Evolutionary conservation across 345 rosid species (phyloP), one percentile per base, ranked within the genome.

Genomic region (Lagerstroemia speciosa): DNA sequence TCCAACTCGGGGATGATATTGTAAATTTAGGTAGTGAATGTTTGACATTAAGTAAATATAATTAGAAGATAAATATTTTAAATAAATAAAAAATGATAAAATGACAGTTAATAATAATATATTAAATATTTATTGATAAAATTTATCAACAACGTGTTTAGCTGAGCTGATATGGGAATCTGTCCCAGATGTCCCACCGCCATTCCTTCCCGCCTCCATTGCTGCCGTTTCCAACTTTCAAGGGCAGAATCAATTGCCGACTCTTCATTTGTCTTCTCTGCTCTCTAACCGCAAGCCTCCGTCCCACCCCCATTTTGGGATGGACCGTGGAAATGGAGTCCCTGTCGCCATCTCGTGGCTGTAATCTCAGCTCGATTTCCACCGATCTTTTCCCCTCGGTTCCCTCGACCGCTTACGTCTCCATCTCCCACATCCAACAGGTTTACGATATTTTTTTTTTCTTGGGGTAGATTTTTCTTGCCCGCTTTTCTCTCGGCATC

Each of bases 391-490:
- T 12, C 34, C 11, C 15, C 34, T 58, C 63, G 29, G 33, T 6
- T 58, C 17, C 20, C 19, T 58, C 34, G 12, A 8, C 58, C 29
- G 22, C 58, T 52, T 11, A 52, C 29, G 58, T n/a, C 58, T 52
- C 58, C 58, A 52, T 22, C 58, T 29, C 58, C 58, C 29, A n/a
- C 58, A n/a, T 22, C 53, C 53, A 20, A 2, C n/a, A 48, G 17
- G 17, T 17, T 20, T 48, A n/a, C n/a, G 53, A 48, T 16, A 48
- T 20, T 3, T 48, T 20, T 16, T 20, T 20, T 48, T 17, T 48
- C 53, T 48, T 17, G 53, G 53, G 53, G n/a, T 52, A 52, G 58
- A 52, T 52, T 52, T 53, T 57, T 57, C 62, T 57, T 24, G n/a
- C 62, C 32, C 32, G 62, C 33, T 30, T 58, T 58, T 22, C 55